Evolutionary conservation across 1,284 basidiomycete genomes (phyloP).

Genomic region (Erythrobasidium hasegawianum): DNA sequence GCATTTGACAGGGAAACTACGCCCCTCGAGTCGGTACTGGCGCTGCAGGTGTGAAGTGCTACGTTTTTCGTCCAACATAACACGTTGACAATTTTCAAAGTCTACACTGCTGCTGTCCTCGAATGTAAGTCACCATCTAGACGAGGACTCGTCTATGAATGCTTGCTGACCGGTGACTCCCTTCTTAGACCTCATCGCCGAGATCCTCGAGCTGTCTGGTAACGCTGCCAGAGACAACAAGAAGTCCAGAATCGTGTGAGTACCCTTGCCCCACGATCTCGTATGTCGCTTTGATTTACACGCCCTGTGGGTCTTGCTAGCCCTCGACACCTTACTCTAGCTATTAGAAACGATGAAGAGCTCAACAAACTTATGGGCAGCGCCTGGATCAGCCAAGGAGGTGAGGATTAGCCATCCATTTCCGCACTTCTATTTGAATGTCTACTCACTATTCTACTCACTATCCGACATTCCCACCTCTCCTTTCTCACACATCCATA

Average conservation of each 20-base stretch:
- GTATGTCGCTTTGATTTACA: too few relatives aligned
- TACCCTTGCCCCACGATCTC: too few relatives aligned
- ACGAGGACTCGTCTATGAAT: background rate
- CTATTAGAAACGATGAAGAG: slow-evolving; percentile 72
- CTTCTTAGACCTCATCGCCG: slow-evolving; percentile 52
- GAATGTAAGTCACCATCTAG: background rate
- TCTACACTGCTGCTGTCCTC: background rate
- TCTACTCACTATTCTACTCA: background rate
- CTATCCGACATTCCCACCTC: background rate
- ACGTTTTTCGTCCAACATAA: background rate
- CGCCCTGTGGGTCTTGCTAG: slow-evolving; percentile 49
- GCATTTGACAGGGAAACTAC: background rate
- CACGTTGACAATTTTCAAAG: background rate
- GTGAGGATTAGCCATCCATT: background rate
- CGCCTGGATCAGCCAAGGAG: background rate
- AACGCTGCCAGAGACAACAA: slow-evolving; percentile 35
- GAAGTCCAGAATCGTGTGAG: background rate
- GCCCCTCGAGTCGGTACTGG: background rate
- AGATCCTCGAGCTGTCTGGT: slow-evolving; percentile 53
- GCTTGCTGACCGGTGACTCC: slow-evolving; percentile 43
- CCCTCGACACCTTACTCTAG: slow-evolving; percentile 80
- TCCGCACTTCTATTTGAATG: background rate
- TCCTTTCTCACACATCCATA: background rate
- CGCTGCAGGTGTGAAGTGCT: background rate
- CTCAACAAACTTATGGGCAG: slow-evolving; percentile 44